Evolutionary conservation across 495 filamentous ascomycete genomes (phyloP).

Genomic region (Neurospora sublineolata): DNA sequence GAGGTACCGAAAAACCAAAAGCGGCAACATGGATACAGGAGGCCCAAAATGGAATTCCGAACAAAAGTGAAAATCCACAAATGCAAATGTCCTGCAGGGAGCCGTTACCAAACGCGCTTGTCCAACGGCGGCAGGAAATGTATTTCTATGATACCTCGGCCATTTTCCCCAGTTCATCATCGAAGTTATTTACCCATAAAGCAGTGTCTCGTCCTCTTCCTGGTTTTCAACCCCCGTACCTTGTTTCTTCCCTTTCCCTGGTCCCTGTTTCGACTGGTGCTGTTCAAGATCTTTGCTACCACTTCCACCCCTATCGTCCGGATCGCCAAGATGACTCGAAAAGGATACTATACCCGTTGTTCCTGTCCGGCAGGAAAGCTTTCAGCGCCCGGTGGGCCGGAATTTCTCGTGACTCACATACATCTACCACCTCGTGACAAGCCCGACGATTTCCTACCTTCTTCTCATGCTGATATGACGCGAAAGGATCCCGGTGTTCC

Average conservation of each 20-base stretch:
- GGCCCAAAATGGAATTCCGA: neutral
- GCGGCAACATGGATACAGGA: neutral
- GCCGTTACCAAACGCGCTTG: neutral
- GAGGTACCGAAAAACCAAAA: neutral
- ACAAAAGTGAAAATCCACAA: neutral
- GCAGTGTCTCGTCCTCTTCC: neutral
- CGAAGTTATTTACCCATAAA: neutral
- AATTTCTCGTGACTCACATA: neutral
- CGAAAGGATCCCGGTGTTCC: neutral
- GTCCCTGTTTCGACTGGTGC: neutral
- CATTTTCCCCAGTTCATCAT: neutral
- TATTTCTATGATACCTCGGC: neutral
- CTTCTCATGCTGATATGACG: neutral
- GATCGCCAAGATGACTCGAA: neutral
- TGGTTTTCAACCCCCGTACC: neutral
- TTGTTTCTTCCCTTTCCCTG: neutral
- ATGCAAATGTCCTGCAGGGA: neutral
- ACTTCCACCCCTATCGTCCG: neutral
- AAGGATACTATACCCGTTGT: neutral
- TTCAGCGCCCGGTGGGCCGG: neutral
- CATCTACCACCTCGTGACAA: neutral
- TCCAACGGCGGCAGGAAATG: neutral
- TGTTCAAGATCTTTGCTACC: neutral
- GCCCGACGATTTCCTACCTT: neutral
- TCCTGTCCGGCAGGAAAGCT: neutral